phyloP scores from a whole-genome alignment of 768 basidiomycete genomes.

The Tephrocybe sp. region DNA sequence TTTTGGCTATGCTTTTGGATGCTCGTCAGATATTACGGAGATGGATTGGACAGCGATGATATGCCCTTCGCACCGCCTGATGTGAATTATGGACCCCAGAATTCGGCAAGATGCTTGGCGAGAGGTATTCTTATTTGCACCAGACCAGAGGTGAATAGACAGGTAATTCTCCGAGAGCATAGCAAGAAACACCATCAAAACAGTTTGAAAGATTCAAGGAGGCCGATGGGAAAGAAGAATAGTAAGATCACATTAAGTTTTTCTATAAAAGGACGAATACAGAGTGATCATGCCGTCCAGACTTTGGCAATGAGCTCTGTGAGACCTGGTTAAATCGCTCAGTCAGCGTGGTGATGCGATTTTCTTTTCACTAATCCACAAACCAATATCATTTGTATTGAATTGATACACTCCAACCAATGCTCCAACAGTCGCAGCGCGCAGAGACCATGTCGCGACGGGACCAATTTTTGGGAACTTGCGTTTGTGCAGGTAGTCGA shows the following conservation, averaged over 20 bases:
- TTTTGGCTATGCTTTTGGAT: too few relatives aligned
- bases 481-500: conserved; percentile 90
- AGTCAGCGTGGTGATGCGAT: neutral
- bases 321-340: conserved; percentile 49
- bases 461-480: conserved; percentile 87
- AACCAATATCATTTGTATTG: conserved; percentile 98
- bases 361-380: conserved; percentile 25
- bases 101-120: too few relatives aligned
- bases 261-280: conserved; percentile 6
- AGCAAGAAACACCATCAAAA: neutral
- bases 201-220: neutral
- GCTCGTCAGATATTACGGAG: too few relatives aligned
- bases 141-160: too few relatives aligned
- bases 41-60: too few relatives aligned
- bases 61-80: too few relatives aligned
- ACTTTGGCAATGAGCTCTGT: conserved; percentile 81
- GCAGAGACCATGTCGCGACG: conserved; percentile 69
- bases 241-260: conserved; percentile 1
- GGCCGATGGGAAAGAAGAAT: neutral
- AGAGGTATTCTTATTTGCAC: too few relatives aligned
- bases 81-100: too few relatives aligned
- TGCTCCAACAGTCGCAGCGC: conserved; percentile 74
- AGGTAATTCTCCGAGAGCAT: too few relatives aligned
- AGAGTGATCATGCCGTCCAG: conserved; percentile 66
- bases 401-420: conserved; percentile 94